These are phyloP conservation scores for Colletotrichum sp. DNA, from an alignment of 2,329 filamentous ascomycete genomes.

Conservation along the genomic window DNA sequence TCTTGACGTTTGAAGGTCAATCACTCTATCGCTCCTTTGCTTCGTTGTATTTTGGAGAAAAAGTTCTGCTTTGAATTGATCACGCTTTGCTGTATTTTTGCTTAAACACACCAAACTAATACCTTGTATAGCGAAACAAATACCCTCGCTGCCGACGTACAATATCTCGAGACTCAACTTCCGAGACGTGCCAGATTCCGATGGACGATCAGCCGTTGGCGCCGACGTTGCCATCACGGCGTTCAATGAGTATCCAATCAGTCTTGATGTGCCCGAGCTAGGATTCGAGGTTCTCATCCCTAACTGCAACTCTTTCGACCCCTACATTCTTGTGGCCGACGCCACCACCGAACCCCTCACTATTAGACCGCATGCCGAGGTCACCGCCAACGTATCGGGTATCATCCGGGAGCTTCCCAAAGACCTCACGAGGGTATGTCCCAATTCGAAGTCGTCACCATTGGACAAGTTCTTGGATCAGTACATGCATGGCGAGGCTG, in stretches of 20 bases:
- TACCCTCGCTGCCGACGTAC: constrained; percentile 81
- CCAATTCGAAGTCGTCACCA: constrained; percentile 78
- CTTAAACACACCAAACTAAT: constrained; percentile 10
- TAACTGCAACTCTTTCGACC: constrained; percentile 75
- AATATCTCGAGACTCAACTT: constrained; percentile 83
- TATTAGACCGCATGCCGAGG: constrained; percentile 70
- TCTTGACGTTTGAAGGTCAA: constrained; percentile 84
- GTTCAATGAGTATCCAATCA: constrained; percentile 79
- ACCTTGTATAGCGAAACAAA: constrained; percentile 61
- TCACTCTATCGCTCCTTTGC: constrained; percentile 69
- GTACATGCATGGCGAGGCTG: constrained; percentile 81
- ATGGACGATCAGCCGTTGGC: constrained; percentile 68
- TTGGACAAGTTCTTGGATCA: constrained; percentile 81
- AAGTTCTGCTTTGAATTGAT: constrained; percentile 40
- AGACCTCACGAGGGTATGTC: constrained; percentile 75
- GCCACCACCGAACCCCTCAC: constrained; percentile 72
- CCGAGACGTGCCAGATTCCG: constrained; percentile 66
- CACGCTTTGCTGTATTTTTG: constrained; percentile 5
- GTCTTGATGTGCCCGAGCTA: constrained; percentile 78
- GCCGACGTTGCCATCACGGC: constrained; percentile 79
- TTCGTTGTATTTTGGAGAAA: constrained; percentile 66
- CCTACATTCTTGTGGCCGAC: constrained; percentile 79
- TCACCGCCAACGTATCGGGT: constrained; percentile 74
- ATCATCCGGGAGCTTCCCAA: constrained; percentile 77
- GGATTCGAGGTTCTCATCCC: constrained; percentile 86